phyloP scores from a whole-genome alignment of 2,329 filamentous ascomycete genomes.

The Pseudopithomyces chartarum region DNA sequence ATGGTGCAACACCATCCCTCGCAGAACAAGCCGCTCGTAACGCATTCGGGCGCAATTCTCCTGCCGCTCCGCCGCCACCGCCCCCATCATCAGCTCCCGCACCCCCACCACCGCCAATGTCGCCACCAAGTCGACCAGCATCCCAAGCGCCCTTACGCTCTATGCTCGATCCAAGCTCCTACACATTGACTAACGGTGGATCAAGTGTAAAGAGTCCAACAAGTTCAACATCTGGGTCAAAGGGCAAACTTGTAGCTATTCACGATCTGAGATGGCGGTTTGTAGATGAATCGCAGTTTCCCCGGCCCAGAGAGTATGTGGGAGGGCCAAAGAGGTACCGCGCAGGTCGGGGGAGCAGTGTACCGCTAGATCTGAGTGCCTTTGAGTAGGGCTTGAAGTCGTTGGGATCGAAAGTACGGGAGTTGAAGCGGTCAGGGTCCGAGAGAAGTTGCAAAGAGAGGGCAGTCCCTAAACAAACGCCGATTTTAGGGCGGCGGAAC shows the following conservation, averaged over 20 bases:
- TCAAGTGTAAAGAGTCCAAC: slow-evolving; percentile 28
- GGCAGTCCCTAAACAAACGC: not conserved
- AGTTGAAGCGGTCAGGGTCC: not conserved
- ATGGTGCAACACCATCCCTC: slow-evolving; percentile 53
- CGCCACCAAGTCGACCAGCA: slow-evolving; percentile 34
- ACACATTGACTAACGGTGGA: slow-evolving; percentile 62
- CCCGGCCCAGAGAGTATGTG: slow-evolving; percentile 80
- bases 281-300: slow-evolving; percentile 78
- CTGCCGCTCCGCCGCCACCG: slow-evolving; percentile 48
- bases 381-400: slow-evolving; percentile 48
- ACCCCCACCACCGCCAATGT: slow-evolving; percentile 41
- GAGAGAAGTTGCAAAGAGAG: not conserved
- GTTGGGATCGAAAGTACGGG: not conserved
- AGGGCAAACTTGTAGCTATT: slow-evolving; percentile 58
- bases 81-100: slow-evolving; percentile 55
- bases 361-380: slow-evolving; percentile 80
- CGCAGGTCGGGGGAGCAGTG: slow-evolving; percentile 90
- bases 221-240: slow-evolving; percentile 24
- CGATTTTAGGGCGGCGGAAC: not conserved
- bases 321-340: slow-evolving; percentile 80
- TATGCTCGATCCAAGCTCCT: slow-evolving; percentile 76
- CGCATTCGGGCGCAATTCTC: slow-evolving; percentile 56
- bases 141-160: slow-evolving; percentile 58
- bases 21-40: slow-evolving; percentile 65
- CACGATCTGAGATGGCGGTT: slow-evolving; percentile 87